Conservation (phyloP, 805 yeast genomes). For the Lachancea lanzarotensis region DNA sequence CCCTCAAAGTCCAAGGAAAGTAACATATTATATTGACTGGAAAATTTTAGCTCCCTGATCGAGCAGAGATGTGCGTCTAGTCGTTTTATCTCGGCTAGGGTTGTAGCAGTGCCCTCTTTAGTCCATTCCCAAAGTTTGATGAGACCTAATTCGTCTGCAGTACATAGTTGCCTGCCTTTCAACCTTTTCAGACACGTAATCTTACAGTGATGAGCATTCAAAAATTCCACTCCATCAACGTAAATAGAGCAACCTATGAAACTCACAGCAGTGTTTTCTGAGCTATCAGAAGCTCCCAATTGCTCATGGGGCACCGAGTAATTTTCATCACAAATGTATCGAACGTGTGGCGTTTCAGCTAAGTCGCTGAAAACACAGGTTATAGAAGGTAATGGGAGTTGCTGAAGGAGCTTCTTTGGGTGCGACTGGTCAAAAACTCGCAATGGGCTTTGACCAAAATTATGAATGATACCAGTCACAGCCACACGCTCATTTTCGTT, state of each 20-base stretch:
- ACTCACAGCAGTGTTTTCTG: no score
- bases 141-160: conserved; percentile 49
- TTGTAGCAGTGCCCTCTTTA: conserved; percentile 8
- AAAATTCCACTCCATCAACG: background rate
- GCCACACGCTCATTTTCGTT: conserved; percentile 73
- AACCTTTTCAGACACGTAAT: conserved; percentile 1
- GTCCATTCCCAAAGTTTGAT: conserved; percentile 48
- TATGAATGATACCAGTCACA: conserved; percentile 77
- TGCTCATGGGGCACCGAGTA: background rate
- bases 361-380: background rate
- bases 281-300: no score
- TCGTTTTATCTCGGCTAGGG: conserved; percentile 33
- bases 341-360: background rate
- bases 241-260: background rate
- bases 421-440: conserved; percentile 68
- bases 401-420: conserved; percentile 33
- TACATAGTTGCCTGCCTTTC: conserved; percentile 25
- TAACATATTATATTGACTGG: conserved; percentile 48
- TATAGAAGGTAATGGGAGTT: background rate
- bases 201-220: conserved; percentile 4
- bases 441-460: conserved; percentile 86
- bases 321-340: background rate
- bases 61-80: conserved; percentile 50
- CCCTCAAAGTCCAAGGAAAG: conserved; percentile 53
- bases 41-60: conserved; percentile 42